Percentiles rank a stretch among this genome's conserved stretches.
Conservation (phyloP, 257 asterid species). For the Solanum megistacrolobum region DNA sequence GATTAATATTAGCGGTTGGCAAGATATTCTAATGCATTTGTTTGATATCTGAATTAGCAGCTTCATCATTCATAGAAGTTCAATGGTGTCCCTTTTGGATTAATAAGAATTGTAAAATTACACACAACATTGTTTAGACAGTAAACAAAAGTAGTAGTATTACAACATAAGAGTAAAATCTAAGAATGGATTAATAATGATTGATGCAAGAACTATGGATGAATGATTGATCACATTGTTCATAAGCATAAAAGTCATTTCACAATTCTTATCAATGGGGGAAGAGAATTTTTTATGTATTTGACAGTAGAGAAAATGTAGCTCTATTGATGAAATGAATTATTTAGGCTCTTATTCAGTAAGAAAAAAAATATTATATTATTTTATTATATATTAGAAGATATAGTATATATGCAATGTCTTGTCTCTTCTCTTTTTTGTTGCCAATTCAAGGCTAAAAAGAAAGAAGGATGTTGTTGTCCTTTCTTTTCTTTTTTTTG, state of each 20-base stretch:
- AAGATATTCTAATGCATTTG: neutral
- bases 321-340: neutral
- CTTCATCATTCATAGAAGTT: constrained; percentile 93
- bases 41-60: constrained; percentile 41
- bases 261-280: neutral
- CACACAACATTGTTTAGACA: neutral
- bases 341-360: neutral
- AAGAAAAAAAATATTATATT: neutral
- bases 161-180: neutral
- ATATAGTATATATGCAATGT: too few species aligned
- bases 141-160: neutral
- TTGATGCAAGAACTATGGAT: neutral
- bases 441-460: too few species aligned
- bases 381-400: too few species aligned
- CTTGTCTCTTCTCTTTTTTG: too few species aligned
- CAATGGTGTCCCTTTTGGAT: constrained; percentile 75
- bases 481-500: too few species aligned
- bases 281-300: neutral
- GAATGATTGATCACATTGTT: neutral
- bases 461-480: too few species aligned
- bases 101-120: neutral
- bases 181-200: neutral
- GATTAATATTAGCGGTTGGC: neutral
- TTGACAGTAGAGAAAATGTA: neutral
- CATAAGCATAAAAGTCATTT: neutral